Base-by-base conservation (phyloP, 306 rosid genomes). In the Acacia melanoxylon region DNA sequence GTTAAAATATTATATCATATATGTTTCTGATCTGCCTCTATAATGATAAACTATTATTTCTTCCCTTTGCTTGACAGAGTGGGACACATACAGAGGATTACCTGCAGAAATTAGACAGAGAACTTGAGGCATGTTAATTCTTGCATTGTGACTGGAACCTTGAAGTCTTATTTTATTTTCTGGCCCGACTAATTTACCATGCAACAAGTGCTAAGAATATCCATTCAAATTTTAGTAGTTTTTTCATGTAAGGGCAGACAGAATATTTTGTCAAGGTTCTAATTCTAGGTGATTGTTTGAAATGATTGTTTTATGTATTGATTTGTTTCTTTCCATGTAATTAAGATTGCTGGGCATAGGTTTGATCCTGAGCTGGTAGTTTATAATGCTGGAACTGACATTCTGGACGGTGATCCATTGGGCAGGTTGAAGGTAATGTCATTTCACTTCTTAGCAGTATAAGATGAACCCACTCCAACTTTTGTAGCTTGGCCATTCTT, bases 361-460 rank as follows among this genome's bases (percentile, higher is more conserved):
- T 90, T 88, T 87, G 80, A 89, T 72, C 99, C 97, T 54, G 97
- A 91, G 86, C 85, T 95, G 88, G 58, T 95, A 71, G 80, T 93
- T 82, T 93, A 90, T 87, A 95, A 93, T 66, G 98, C 98, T 77
- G 99, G 99, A 89, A 95, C 98, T 45, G 99, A 95, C 91, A 89
- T 95, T 79, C 83, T 95, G 35, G 98, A 95, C 14, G 98, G 98
- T 81, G 98, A 95, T 85, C 97, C 98, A 68, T 84, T 95, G 61
- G 98, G 99, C 82, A 81, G 86, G 86, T 85, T 95, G 87, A 86
- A 91, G 98, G 98, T 95, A 91, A 80, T 79, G 73, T 71, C 44
- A 10, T 86, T 59, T 68, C 25, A 31, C 71, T 85, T 61, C 1
- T 48, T 82, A 33, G 27, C 69, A 37, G 35, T 78, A 63, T 68